A percentile compares a stretch with the other conserved stretches of the same genome.
phyloP scores from a whole-genome alignment of 2,329 filamentous ascomycete genomes.

The Colletotrichum destructivum region DNA sequence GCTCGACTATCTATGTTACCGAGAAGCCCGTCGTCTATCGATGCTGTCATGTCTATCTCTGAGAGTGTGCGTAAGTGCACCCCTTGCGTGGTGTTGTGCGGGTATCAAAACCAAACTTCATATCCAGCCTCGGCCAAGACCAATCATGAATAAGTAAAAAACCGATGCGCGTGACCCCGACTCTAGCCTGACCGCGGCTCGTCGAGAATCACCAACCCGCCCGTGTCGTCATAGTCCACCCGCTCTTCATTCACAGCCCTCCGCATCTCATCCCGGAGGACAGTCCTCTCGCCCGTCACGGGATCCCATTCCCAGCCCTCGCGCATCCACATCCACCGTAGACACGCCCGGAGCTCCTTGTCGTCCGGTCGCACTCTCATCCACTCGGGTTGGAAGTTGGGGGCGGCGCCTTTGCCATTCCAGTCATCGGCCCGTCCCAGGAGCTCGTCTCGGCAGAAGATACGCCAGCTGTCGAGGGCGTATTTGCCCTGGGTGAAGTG shows the following conservation, averaged over 20 bases:
- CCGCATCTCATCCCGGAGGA: conserved; percentile 68
- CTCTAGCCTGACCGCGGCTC: conserved; percentile 18
- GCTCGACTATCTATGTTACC: background rate
- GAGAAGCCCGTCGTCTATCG: conserved; percentile 6
- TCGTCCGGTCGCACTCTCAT: conserved; percentile 86
- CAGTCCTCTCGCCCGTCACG: conserved; percentile 73
- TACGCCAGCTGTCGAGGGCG: conserved; percentile 91
- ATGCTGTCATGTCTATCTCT: background rate
- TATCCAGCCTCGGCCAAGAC: conserved; percentile 10
- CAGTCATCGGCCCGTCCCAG: conserved; percentile 77
- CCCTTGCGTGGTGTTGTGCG: conserved; percentile 12
- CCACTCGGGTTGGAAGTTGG: conserved; percentile 87
- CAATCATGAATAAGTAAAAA: background rate
- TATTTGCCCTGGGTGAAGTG: conserved; percentile 88
- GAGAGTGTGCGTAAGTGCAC: conserved; percentile 16
- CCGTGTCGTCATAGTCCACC: conserved; percentile 69
- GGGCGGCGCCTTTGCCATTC: conserved; percentile 69
- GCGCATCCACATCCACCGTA: conserved; percentile 93
- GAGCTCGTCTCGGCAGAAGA: conserved; percentile 88
- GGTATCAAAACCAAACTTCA: conserved; percentile 34
- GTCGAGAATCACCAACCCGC: conserved; percentile 59
- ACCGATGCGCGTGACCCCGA: background rate
- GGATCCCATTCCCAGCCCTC: conserved; percentile 89
- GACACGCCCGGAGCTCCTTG: conserved; percentile 89
- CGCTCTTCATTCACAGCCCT: conserved; percentile 70